A percentile compares a stretch with the other conserved stretches of the same genome.
These are phyloP conservation scores for Albophoma yamanashiensis DNA, from an alignment of 2,329 filamentous ascomycete species.

Conservation along the genomic window DNA sequence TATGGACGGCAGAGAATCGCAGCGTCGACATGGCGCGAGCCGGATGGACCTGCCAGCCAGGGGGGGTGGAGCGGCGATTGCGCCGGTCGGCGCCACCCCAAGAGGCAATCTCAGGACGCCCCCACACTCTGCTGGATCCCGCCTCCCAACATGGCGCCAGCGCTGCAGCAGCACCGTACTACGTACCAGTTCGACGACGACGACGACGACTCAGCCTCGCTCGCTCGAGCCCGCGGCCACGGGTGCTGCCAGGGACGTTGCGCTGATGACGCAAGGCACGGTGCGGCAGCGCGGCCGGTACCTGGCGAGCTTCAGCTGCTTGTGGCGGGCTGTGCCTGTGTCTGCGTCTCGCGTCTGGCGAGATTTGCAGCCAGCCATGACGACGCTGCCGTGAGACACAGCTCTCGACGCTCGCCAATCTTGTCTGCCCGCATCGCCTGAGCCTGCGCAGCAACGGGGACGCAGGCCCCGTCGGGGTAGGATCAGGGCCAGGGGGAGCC, in stretches of 20 bases:
- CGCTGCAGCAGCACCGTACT: no score
- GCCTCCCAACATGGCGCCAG: not conserved
- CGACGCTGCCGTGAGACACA: not conserved
- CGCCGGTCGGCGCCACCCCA: not conserved
- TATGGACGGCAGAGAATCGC: not conserved
- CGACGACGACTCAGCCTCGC: not conserved
- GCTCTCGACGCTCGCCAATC: not conserved
- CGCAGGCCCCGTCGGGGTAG: not conserved
- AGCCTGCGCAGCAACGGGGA: not conserved
- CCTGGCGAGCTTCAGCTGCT: not conserved
- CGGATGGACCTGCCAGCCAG: not conserved
- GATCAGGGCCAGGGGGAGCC: no score
- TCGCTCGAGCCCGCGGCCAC: not conserved
- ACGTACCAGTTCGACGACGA: no score
- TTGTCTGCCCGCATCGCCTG: not conserved
- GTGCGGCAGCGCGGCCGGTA: not conserved
- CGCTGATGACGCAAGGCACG: not conserved
- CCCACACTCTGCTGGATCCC: not conserved
- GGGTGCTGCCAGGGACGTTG: not conserved
- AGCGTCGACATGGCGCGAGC: not conserved
- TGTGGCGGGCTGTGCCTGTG: not conserved
- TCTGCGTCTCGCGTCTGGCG: no score
- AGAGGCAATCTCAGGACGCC: not conserved
- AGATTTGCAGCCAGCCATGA: no score
- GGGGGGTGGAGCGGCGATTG: not conserved